These are phyloP conservation scores for Microbotryomycetes sp. DNA, from an alignment of 1,284 basidiomycete genomes.

Conservation along the genomic window DNA sequence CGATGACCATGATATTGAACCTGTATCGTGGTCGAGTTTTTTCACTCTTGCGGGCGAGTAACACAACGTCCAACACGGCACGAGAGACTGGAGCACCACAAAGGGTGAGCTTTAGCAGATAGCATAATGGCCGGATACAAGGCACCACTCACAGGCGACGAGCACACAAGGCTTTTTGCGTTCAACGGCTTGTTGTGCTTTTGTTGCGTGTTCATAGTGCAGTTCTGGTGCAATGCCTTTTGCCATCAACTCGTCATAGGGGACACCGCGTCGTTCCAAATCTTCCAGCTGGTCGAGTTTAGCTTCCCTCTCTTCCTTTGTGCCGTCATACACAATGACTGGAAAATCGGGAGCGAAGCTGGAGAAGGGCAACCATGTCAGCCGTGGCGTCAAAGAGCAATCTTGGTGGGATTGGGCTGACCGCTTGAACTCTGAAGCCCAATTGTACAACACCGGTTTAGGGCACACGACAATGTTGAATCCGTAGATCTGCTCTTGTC, in stretches of 20 bases:
- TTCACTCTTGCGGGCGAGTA: neutral
- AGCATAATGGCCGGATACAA: neutral
- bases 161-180: constrained; percentile 37
- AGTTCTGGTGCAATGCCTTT: neutral
- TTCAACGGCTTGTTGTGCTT: neutral
- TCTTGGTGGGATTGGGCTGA: no score
- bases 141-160: constrained; percentile 35
- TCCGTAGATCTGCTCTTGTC: constrained; percentile 70
- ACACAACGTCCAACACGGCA: neutral
- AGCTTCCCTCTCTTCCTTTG: constrained; percentile 30
- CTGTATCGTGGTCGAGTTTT: neutral
- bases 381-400: neutral
- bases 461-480: constrained; percentile 74
- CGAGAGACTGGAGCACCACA: neutral
- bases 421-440: constrained; percentile 24
- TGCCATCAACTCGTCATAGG: neutral
- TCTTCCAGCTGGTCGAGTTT: neutral
- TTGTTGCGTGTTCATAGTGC: neutral
- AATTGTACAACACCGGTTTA: constrained; percentile 25
- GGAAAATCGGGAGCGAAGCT: constrained; percentile 41
- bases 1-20: constrained; percentile 35
- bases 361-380: neutral
- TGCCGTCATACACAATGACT: constrained; percentile 40
- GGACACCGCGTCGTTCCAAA: neutral
- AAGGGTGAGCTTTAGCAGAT: neutral